Conservation (phyloP, 306 rosid species). For the Prunus padus region DNA sequence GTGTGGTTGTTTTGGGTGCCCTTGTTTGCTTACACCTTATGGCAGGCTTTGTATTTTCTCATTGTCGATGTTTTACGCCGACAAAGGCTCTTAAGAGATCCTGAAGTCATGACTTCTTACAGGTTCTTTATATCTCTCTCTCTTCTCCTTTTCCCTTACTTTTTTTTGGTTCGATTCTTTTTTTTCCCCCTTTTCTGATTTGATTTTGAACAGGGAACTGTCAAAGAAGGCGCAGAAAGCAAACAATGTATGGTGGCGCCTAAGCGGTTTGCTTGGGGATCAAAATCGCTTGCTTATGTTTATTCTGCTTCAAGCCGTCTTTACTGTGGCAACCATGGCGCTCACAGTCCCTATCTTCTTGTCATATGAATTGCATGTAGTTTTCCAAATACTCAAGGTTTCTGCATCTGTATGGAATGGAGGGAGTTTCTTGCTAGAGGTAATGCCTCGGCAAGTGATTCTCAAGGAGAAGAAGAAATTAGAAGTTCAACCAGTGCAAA, state of each 20-base stretch:
- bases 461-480: conserved; percentile 81
- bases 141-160: neutral
- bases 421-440: conserved; percentile 87
- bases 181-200: neutral
- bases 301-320: conserved; percentile 70
- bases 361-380: conserved; percentile 63
- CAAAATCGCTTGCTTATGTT: conserved; percentile 82
- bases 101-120: conserved; percentile 97
- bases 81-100: conserved; percentile 78
- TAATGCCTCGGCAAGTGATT: conserved; percentile 92
- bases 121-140: conserved; percentile 35
- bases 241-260: conserved; percentile 85
- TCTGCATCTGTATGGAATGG: conserved; percentile 92
- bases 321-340: conserved; percentile 89
- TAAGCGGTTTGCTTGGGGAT: conserved; percentile 90
- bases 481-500: conserved; percentile 42
- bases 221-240: conserved; percentile 93
- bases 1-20: conserved; percentile 83
- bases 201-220: conserved; percentile 60
- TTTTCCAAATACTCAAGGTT: conserved; percentile 84
- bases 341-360: conserved; percentile 86
- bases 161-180: neutral
- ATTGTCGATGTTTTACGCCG: conserved; percentile 81
- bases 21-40: conserved; percentile 69
- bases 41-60: conserved; percentile 87